A percentile compares a stretch with the other conserved stretches of the same genome.
phyloP scores from a whole-genome alignment of 2,329 filamentous ascomycete species.

The Diplodia corticola region DNA sequence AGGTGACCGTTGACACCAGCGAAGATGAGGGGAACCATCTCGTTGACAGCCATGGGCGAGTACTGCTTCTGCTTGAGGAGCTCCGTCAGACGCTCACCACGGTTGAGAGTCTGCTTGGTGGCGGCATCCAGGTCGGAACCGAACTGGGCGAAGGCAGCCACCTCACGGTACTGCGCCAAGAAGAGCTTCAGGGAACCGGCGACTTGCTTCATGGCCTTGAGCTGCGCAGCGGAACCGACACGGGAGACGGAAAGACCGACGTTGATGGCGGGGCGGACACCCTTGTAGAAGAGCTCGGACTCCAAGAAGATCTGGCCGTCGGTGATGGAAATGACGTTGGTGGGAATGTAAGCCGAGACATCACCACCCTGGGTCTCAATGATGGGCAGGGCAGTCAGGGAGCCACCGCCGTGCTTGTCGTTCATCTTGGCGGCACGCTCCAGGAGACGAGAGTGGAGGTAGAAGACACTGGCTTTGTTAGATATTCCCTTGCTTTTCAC shows the following conservation, averaged over 20 bases:
- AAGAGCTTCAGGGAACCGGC: conserved; percentile 99
- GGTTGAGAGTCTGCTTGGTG: conserved; percentile 96
- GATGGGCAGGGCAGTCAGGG: conserved; percentile 92
- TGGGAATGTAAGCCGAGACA: conserved; percentile 99
- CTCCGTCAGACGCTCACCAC: conserved; percentile 98
- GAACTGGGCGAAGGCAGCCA: conserved; percentile 99
- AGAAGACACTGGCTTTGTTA: conserved; percentile 70
- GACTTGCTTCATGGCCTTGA: conserved; percentile 99
- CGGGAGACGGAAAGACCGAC: conserved; percentile 99
- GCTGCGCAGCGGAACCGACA: conserved; percentile 98
- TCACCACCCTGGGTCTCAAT: conserved; percentile 99
- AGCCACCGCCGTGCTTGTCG: conserved; percentile 91
- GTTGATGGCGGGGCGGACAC: conserved; percentile 99
- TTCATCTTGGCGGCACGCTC: conserved; percentile 99
- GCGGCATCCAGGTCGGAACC: conserved; percentile 98
- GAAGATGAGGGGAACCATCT: conserved; percentile 99
- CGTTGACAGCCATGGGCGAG: conserved; percentile 95
- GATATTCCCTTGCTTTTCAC: conserved; percentile 16
- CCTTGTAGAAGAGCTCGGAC: conserved; percentile 99
- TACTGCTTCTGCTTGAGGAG: conserved; percentile 99
- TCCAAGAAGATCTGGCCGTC: conserved; percentile 99
- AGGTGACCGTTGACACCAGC: conserved; percentile 98
- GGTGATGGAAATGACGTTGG: conserved; percentile 99
- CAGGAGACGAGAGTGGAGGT: conserved; percentile 97
- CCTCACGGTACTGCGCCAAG: conserved; percentile 99